Evolutionary conservation across 257 asterid species (phyloP), one percentile per base, ranked within the genome.

Genomic region (Galeopsis tetrahit): DNA sequence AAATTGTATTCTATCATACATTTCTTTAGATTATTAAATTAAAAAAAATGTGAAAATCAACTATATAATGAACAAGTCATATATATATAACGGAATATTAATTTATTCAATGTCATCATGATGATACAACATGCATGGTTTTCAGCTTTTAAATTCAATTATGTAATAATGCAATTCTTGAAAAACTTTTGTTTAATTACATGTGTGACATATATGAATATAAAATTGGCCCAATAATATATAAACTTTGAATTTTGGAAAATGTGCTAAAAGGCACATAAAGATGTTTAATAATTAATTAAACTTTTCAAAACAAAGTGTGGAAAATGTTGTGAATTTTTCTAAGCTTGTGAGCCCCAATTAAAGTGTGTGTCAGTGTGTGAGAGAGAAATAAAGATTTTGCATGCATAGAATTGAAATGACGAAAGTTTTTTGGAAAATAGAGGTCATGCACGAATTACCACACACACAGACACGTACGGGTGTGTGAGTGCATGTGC

Each of bases 401-500:
- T 78, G 72, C 85, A 79, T 73, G 76, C 72, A 73, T 63, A 72
- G 7, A 49, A 10, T 8, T 34, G 69, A 13, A 78, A 66, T 58
- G 80, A 63, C 66, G 73, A 78, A 74, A 68, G 70, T 46, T 77
- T 57, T 3, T 48, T 72, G 72, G 77, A 79, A 72, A 81, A 65
- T 71, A 64, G 82, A 80, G 84, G 14, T 51, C 68, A 70, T 62
- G 70, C 65, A 75, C 36, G 49, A 57, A 38, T 21, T 21, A 31
- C 17, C 69, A 44, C 65, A 48, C 65, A 48, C 63, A 44, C 72
- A 52, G 53, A 64, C 69, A 42, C 76, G 56, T 48, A 53, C 78
- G 68, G 69, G 78, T 73, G 61, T 71, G 72, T 64, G 78, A 40
- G 76, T 66, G 79, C 79, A 75, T 80, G 75, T 60, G 81, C 63